Evolutionary conservation across 2,329 filamentous ascomycete species (phyloP).

Genomic region (Colletotrichum phormii): DNA sequence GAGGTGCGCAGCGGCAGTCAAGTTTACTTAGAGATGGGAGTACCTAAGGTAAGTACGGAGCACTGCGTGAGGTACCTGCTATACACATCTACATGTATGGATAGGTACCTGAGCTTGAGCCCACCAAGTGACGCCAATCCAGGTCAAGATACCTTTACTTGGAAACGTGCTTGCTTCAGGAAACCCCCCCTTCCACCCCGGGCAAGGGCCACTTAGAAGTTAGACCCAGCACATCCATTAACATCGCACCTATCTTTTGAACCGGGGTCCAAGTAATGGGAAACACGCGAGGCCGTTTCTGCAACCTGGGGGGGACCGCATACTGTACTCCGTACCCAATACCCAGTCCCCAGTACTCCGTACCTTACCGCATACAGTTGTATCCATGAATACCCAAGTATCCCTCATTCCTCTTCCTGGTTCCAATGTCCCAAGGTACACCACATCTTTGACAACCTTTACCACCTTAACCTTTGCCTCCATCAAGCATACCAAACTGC

Average conservation of each 20-base stretch:
- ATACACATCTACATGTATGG: not conserved
- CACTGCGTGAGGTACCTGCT: not conserved
- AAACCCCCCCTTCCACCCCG: not conserved
- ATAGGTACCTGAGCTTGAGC: not conserved
- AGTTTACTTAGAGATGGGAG: not conserved
- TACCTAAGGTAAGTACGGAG: no score
- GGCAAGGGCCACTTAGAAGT: slow-evolving; percentile 12
- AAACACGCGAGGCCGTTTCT: not conserved
- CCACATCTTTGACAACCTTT: not conserved
- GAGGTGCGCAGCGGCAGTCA: not conserved
- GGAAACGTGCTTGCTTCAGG: slow-evolving; percentile 32
- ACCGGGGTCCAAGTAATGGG: not conserved
- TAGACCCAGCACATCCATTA: not conserved
- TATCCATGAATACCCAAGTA: not conserved
- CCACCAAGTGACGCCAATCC: not conserved
- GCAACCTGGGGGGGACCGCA: not conserved
- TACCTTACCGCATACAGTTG: not conserved
- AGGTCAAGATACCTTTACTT: slow-evolving; percentile 26
- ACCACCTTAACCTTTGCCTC: not conserved
- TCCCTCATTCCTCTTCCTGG: not conserved
- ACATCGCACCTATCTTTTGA: not conserved
- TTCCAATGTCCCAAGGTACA: no score
- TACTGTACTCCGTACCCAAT: not conserved
- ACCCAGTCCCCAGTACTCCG: no score
- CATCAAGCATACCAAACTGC: not conserved